Conservation (phyloP, 2,329 filamentous ascomycete genomes). For the Monilinia fructicola region DNA sequence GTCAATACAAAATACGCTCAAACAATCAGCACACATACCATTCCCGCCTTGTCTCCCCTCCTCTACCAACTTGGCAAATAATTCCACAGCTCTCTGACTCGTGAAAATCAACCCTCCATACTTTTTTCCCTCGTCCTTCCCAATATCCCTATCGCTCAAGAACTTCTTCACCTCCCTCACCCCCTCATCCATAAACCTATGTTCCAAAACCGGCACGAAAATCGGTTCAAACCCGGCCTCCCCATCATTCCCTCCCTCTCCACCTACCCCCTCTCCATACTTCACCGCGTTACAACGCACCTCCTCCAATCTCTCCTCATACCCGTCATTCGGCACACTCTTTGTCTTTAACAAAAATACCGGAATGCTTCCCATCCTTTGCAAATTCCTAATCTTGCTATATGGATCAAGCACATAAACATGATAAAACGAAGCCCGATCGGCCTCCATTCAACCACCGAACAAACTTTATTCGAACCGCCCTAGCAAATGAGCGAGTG, state of each 20-base stretch:
- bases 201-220: conserved; percentile 77
- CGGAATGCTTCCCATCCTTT: conserved; percentile 45
- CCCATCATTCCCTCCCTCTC: conserved; percentile 29
- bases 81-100: conserved; percentile 80
- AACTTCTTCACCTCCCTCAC: conserved; percentile 53
- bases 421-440: neutral
- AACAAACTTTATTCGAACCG: no score
- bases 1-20: conserved; percentile 5
- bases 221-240: conserved; percentile 54
- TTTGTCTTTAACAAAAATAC: conserved; percentile 76
- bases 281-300: conserved; percentile 31
- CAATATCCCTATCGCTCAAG: conserved; percentile 49
- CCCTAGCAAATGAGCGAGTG: neutral
- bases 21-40: conserved; percentile 24
- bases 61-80: conserved; percentile 63
- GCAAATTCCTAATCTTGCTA: neutral
- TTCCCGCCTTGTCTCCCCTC: conserved; percentile 41
- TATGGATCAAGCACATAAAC: neutral
- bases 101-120: conserved; percentile 84
- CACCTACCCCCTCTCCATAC: conserved; percentile 29
- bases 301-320: conserved; percentile 64
- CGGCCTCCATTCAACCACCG: no score
- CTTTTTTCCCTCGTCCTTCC: conserved; percentile 39
- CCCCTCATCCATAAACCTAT: conserved; percentile 62
- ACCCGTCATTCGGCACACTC: conserved; percentile 68